phyloP scores from a whole-genome alignment of 139 green algal genomes.

The Coccomyxa sp. region DNA sequence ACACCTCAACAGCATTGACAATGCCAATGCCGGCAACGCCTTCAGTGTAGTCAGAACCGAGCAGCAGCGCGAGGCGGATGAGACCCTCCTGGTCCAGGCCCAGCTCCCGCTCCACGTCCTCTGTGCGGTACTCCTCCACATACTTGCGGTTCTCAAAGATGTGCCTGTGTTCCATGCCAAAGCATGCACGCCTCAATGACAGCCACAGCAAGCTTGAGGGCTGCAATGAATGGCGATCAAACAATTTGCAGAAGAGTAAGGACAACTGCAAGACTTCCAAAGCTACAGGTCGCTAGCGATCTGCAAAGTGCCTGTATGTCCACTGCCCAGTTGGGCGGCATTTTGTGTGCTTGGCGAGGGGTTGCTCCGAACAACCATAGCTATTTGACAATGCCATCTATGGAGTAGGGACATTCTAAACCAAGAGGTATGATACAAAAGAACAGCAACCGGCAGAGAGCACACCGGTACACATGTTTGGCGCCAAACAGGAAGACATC shows the following conservation, averaged over 20 bases:
- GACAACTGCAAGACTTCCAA: background rate
- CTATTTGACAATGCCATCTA: too few relatives aligned
- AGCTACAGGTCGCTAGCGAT: too few relatives aligned
- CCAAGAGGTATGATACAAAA: too few relatives aligned
- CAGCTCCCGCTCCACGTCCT: constrained; percentile 79
- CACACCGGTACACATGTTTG: constrained; percentile 69
- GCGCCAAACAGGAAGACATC: constrained; percentile 98
- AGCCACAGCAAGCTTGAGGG: too few relatives aligned
- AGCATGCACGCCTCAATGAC: too few relatives aligned
- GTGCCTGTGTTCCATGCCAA: constrained; percentile 34
- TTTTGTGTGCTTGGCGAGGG: too few relatives aligned
- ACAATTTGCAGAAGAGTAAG: background rate
- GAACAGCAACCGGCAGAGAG: too few relatives aligned
- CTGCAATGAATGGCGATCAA: background rate
- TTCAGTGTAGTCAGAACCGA: constrained; percentile 93
- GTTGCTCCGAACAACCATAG: too few relatives aligned
- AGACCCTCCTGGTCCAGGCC: constrained; percentile 66
- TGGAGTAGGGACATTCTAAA: too few relatives aligned
- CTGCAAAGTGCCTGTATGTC: too few relatives aligned
- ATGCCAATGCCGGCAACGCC: constrained; percentile 83
- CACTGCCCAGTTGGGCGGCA: too few relatives aligned
- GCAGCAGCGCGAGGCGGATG: constrained; percentile 81
- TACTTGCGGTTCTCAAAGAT: constrained; percentile 82
- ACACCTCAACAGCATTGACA: constrained; percentile 86
- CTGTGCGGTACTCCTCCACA: constrained; percentile 86